phyloP scores from a whole-genome alignment of 495 filamentous ascomycete species.

The Xanthoparmelia taractica region DNA sequence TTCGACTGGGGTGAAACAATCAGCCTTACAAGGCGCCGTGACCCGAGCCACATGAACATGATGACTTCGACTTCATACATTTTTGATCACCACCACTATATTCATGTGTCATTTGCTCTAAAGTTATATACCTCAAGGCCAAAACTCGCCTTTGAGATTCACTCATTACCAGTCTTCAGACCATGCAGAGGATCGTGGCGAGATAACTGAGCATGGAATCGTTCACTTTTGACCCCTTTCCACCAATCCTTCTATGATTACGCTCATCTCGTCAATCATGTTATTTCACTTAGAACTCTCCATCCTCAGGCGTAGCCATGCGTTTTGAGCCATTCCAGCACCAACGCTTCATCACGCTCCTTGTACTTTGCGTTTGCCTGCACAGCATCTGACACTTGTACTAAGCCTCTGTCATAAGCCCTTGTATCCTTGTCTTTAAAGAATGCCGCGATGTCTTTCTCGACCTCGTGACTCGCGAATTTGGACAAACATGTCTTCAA shows the following conservation, averaged over 20 bases:
- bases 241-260: neutral
- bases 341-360: slow-evolving; percentile 56
- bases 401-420: slow-evolving; percentile 70
- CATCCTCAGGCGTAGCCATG: slow-evolving; percentile 47
- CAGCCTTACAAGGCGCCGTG: slow-evolving; percentile 2
- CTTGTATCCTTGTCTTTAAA: slow-evolving; percentile 74
- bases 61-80: neutral
- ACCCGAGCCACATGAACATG: neutral
- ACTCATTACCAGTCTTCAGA: neutral
- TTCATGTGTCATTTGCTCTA: neutral
- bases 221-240: neutral
- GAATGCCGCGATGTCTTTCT: slow-evolving; percentile 72
- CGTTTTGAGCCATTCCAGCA: slow-evolving; percentile 63
- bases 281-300: neutral
- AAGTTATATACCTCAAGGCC: neutral
- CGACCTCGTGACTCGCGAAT: slow-evolving; percentile 61
- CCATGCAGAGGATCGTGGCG: neutral
- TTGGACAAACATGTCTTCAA: slow-evolving; percentile 66
- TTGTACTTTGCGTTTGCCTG: slow-evolving; percentile 69
- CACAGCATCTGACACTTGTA: slow-evolving; percentile 73
- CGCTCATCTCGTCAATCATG: neutral
- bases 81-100: neutral
- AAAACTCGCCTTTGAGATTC: neutral
- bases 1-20: neutral
- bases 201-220: neutral